phyloP scores from a whole-genome alignment of 1,284 basidiomycete genomes.

The Ustilago sp. region DNA sequence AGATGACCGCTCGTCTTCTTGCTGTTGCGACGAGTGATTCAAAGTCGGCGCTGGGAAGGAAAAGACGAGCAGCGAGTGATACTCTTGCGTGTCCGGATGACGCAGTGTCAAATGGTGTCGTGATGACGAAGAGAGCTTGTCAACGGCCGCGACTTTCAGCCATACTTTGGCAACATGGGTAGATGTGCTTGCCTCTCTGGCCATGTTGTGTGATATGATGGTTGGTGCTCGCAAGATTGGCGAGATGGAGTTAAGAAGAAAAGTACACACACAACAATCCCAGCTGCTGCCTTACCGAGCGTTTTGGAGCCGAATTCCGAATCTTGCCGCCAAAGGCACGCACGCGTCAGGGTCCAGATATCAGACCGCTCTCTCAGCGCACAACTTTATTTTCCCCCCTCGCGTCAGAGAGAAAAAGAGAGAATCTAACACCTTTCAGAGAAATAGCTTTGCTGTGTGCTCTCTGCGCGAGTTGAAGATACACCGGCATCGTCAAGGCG shows the following conservation, averaged over 20 bases:
- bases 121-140: constrained; percentile 41
- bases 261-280: not conserved
- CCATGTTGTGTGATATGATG: not conserved
- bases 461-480: too few relatives aligned
- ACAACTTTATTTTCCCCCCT: not conserved
- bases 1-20: not conserved
- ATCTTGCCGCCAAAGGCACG: not conserved
- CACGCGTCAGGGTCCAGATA: constrained; percentile 2
- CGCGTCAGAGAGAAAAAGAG: not conserved
- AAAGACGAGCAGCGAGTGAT: constrained; percentile 63
- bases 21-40: not conserved
- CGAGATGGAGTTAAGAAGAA: not conserved
- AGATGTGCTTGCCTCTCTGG: constrained; percentile 9
- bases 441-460: not conserved
- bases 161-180: constrained; percentile 14
- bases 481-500: too few relatives aligned
- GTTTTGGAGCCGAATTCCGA: constrained; percentile 6
- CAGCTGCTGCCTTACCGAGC: not conserved
- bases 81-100: constrained; percentile 41
- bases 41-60: constrained; percentile 43
- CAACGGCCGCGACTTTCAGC: constrained; percentile 26
- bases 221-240: not conserved
- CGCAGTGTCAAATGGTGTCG: constrained; percentile 64
- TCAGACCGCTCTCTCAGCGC: not conserved
- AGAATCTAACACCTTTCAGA: not conserved